phyloP scores from a whole-genome alignment of 73 alveolate genomes.

The Paramecium primaurelia region DNA sequence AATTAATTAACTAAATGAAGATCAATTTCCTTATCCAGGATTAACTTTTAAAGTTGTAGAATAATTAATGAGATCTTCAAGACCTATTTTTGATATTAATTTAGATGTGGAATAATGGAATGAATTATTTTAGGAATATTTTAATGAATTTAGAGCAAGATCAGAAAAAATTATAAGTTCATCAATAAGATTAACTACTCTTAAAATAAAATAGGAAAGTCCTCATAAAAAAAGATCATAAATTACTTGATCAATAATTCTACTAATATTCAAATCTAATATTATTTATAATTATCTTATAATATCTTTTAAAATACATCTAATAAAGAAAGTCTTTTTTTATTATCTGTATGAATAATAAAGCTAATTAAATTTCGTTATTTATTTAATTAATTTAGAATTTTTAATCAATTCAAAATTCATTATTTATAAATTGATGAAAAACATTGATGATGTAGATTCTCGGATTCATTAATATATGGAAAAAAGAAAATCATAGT shows the following conservation, averaged over 20 bases:
- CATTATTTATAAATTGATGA: not conserved
- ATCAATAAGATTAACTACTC: not conserved
- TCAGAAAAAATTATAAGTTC: not conserved
- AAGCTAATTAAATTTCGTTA: not conserved
- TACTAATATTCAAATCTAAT: not conserved
- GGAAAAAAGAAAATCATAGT: not conserved
- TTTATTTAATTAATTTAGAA: not conserved
- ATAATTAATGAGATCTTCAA: not conserved
- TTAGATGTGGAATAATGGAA: not conserved
- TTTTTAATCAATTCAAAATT: not conserved
- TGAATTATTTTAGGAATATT: not conserved
- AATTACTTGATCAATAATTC: not conserved
- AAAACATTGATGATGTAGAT: not conserved
- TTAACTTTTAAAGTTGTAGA: not conserved
- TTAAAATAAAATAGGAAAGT: not conserved
- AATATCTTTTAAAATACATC: too few species aligned
- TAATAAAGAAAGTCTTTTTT: too few species aligned
- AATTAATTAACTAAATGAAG: not conserved
- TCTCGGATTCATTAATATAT: not conserved
- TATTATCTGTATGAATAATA: too few species aligned
- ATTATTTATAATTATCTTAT: too few species aligned
- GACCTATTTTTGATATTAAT: not conserved
- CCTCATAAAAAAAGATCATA: not conserved
- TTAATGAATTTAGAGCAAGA: not conserved
- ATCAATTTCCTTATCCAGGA: not conserved